Base-by-base conservation (phyloP, 805 yeast genomes). In the Candida tammaniensis region DNA sequence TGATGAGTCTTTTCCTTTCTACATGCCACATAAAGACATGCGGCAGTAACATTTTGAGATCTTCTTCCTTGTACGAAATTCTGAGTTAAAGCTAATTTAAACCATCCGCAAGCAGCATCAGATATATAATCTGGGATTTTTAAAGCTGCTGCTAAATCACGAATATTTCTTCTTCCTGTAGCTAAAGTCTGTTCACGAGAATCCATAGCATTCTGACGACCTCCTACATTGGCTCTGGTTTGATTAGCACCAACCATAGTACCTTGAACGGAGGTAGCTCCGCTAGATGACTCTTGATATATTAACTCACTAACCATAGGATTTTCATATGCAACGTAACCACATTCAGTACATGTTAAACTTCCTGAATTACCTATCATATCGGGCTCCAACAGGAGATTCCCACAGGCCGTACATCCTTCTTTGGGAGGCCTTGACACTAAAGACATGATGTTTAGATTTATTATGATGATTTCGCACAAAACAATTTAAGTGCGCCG, bases 11-110 rank as follows among this genome's bases (percentile, higher is more conserved):
- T 76, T 50, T 83, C 91, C 54, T 81, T 82, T 52, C 98, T 80
- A 59, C 99, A 93, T 0, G 98, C 96, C 30, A 93, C 78, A 54
- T 93, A 93, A 21, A 93, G 70, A 62, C 99, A 93, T 0, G 98
- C 88, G 0, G 96, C 95, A 36, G 89, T 80, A 3, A 93, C 98
- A 54, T 91, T 89, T 54, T 89, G 97, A 2, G 97, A 87, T 42
- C 93, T 67, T 49, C 99, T 73, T n/a, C 99, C 99, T 57, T 91
- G 96, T 16, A 93, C 98, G 55, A 93, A 93, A 54, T 88, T 89
- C 44, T 82, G 75, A 2, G 87, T 74, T 18, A 94, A 68, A 0
- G 98, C 98, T 36, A 88, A 65, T 46, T 80, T 80, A 59, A 86
- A 94, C 91, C 95, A 87, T 39, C 84, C 86, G 47, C 78, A 74